Evolutionary conservation across 164 flowering plant species (phyloP), one percentile per base, ranked within the genome.

Genomic region (Akebia trifoliata): DNA sequence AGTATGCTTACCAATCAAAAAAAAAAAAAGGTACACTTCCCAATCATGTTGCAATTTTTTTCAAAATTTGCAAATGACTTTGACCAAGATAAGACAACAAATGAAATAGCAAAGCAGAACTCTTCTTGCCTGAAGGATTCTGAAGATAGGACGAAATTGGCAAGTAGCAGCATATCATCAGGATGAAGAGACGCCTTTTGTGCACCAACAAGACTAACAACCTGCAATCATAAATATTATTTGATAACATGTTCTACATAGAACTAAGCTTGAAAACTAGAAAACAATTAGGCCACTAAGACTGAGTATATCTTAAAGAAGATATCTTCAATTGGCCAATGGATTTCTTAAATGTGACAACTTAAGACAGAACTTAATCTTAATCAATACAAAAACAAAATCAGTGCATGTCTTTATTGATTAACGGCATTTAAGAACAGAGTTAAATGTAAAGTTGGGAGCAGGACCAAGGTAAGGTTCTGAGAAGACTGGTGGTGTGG

Each of bases 141-240:
- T 38, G 96, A 87, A 20, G 99, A 84, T 77, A 76, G 69, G 40
- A 94, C 82, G 72, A 94, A 94, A 71, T 94, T 94, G 52, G 97
- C 62, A 71, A 94, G 89, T 24, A 94, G 74, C 63, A 94, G 78
- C 86, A 94, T 87, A 68, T 94, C 99, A 83, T 94, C 99, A 21
- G 99, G 97, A 79, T 90, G 96, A 66, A 94, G 96, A 60, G 95
- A 87, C 24, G 96, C 93, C 69, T 94, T 94, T 61, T 94, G 96
- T 43, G 99, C 97, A 64, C 99, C 97, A 50, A 86, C 95, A 69
- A 94, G 87, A 72, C 96, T 87, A 69, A 94, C 69, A 65, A 90
- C 99, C 99, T 94, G 83, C 70, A 79, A 54, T 35, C 21, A 12
- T 38, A 29, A 37, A 3, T 49, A 53, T 67, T 51, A 61, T n/a